A percentile compares a stretch with the other conserved stretches of the same genome.
Conservation (phyloP, 768 basidiomycete genomes). For the Dendrothele bispora region DNA sequence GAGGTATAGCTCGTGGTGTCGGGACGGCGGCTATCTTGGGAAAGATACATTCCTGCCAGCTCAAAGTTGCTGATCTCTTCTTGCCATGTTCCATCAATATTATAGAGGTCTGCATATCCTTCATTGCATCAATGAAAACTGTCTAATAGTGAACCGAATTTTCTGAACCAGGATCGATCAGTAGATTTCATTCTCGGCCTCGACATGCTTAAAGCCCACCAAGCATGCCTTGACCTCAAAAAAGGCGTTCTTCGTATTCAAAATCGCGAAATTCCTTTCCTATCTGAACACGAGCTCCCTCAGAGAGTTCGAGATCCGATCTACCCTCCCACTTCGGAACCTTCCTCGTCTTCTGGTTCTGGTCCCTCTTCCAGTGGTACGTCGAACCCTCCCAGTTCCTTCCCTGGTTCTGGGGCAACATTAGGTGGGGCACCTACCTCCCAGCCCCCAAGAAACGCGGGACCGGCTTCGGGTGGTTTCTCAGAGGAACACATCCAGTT, state of each 20-base stretch:
- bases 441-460: constrained; percentile 4
- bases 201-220: constrained; percentile 99
- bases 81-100: constrained; percentile 93
- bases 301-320: constrained; percentile 63
- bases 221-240: constrained; percentile 92
- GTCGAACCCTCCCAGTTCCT: too few relatives aligned
- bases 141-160: neutral
- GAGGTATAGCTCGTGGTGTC: constrained; percentile 90
- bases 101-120: constrained; percentile 67
- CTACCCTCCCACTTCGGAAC: constrained; percentile 15
- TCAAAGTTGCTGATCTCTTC: constrained; percentile 81
- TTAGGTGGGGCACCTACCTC: constrained; percentile 48
- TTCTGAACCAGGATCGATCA: constrained; percentile 63
- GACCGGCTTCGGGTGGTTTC: constrained; percentile 11
- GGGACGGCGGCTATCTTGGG: constrained; percentile 95
- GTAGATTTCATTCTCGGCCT: constrained; percentile 96
- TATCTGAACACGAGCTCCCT: constrained; percentile 93
- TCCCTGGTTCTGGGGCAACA: constrained; percentile 43
- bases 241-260: constrained; percentile 92
- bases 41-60: constrained; percentile 88
- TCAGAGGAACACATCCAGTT: constrained; percentile 64
- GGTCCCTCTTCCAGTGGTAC: constrained; percentile 16
- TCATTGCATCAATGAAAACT: neutral
- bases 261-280: constrained; percentile 83
- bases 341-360: constrained; percentile 18